phyloP scores from a whole-genome alignment of 2,329 filamentous ascomycete genomes.

The Aquanectria penicillioides region DNA sequence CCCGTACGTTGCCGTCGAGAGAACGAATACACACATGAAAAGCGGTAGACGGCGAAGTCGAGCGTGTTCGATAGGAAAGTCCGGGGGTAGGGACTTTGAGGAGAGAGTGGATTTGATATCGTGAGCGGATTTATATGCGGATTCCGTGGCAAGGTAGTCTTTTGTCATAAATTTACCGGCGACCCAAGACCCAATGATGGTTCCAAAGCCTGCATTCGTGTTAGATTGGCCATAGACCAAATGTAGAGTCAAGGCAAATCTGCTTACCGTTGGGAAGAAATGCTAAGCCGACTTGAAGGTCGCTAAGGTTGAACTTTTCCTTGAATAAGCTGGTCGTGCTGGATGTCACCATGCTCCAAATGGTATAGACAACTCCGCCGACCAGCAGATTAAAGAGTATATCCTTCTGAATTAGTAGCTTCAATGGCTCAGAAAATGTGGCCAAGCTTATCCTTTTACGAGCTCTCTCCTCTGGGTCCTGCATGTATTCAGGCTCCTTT shows the following conservation, averaged over 20 bases:
- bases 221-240: background rate
- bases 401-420: constrained; percentile 12
- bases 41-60: constrained; percentile 4
- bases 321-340: constrained; percentile 8
- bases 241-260: background rate
- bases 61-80: constrained; percentile 17
- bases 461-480: background rate
- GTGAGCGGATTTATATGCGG: background rate
- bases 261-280: constrained; percentile 18
- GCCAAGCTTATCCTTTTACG: background rate
- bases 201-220: background rate
- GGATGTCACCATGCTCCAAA: constrained; percentile 21
- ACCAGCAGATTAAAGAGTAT: constrained; percentile 7
- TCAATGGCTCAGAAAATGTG: constrained; percentile 7
- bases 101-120: background rate
- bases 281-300: constrained; percentile 7
- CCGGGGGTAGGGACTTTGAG: background rate
- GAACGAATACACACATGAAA: background rate
- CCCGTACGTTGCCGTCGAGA: constrained; percentile 3
- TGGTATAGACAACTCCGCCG: constrained; percentile 11
- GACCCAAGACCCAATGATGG: constrained; percentile 9
- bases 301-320: constrained; percentile 1
- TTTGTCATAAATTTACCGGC: constrained; percentile 6
- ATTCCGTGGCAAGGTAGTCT: constrained; percentile 8
- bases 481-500: background rate